Percentiles rank a stretch among this genome's conserved stretches.
phyloP scores from a whole-genome alignment of 2,329 filamentous ascomycete genomes.

The Aspergillus thermomutatus region DNA sequence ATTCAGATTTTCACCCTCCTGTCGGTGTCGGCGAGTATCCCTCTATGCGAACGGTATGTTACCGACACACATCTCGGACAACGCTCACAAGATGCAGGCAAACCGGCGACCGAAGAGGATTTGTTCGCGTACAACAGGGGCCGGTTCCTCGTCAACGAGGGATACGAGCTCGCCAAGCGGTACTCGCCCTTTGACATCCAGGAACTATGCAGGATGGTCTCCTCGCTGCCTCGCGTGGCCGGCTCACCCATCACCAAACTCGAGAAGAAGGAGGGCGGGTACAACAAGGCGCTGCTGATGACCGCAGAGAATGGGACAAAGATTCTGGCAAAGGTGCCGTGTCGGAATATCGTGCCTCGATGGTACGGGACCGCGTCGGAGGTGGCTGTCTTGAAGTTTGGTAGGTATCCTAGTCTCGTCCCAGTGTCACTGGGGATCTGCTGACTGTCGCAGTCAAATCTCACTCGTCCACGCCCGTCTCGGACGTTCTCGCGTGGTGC shows the following conservation, averaged over 20 bases:
- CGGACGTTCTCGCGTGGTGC: constrained; percentile 27
- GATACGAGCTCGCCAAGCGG: constrained; percentile 20
- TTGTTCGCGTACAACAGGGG: constrained; percentile 27
- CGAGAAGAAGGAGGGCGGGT: constrained; percentile 28
- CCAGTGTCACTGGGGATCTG: not conserved
- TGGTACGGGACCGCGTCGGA: constrained; percentile 24
- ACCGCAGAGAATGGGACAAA: constrained; percentile 18
- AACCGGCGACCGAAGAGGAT: constrained; percentile 5
- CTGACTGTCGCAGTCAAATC: constrained; percentile 10
- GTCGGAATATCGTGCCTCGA: constrained; percentile 18
- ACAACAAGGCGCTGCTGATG: constrained; percentile 25
- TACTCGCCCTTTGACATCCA: constrained; percentile 29
- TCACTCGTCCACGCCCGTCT: constrained; percentile 21
- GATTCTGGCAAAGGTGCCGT: constrained; percentile 23
- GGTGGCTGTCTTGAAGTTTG: constrained; percentile 20
- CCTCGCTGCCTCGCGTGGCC: constrained; percentile 9
- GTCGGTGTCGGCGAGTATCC: not conserved
- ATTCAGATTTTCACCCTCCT: not conserved
- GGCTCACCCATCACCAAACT: constrained; percentile 23
- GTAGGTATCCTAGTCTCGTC: constrained; percentile 11
- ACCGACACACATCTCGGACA: not conserved
- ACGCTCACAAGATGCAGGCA: not conserved
- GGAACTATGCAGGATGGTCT: constrained; percentile 25
- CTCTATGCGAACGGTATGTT: not conserved
- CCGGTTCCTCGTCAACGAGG: constrained; percentile 26